Percentiles rank a stretch among this genome's conserved stretches.
These are phyloP conservation scores for Fusarium subtropicale DNA, from an alignment of 2,329 filamentous ascomycete species.

Conservation along the genomic window DNA sequence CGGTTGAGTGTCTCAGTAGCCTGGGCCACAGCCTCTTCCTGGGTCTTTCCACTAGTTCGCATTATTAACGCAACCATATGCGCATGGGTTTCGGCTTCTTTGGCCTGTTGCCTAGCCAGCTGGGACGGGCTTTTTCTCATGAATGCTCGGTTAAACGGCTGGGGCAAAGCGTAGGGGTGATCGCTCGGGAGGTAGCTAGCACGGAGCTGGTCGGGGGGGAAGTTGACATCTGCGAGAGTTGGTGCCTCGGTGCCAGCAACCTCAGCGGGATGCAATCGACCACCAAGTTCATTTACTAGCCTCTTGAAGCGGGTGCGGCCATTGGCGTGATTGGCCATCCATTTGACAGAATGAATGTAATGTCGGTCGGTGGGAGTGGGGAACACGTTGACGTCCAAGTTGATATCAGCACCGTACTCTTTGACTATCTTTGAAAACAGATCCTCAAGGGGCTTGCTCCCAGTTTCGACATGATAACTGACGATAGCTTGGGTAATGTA, in stretches of 20 bases:
- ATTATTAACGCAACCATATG: too few relatives aligned
- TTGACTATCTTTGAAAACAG: background rate
- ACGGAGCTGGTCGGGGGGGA: background rate
- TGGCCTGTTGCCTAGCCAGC: too few relatives aligned
- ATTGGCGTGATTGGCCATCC: background rate
- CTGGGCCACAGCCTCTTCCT: background rate
- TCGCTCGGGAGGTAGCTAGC: background rate
- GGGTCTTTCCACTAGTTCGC: background rate
- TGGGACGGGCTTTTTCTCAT: background rate
- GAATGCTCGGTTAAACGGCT: background rate
- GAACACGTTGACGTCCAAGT: slow-evolving; percentile 5
- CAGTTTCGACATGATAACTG: background rate
- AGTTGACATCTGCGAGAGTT: background rate
- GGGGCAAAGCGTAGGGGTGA: background rate
- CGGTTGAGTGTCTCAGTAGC: background rate
- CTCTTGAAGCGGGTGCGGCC: background rate
- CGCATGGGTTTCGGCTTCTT: too few relatives aligned
- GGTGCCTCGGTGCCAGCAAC: background rate
- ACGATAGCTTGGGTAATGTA: background rate
- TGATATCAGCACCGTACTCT: background rate
- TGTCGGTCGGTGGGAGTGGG: background rate
- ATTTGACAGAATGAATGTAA: slow-evolving; percentile 3
- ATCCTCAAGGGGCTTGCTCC: background rate
- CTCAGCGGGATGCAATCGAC: slow-evolving; percentile 5
- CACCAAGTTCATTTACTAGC: background rate